Evolutionary conservation across 2,329 filamentous ascomycete species (phyloP).

Genomic region (Periconia sp.): DNA sequence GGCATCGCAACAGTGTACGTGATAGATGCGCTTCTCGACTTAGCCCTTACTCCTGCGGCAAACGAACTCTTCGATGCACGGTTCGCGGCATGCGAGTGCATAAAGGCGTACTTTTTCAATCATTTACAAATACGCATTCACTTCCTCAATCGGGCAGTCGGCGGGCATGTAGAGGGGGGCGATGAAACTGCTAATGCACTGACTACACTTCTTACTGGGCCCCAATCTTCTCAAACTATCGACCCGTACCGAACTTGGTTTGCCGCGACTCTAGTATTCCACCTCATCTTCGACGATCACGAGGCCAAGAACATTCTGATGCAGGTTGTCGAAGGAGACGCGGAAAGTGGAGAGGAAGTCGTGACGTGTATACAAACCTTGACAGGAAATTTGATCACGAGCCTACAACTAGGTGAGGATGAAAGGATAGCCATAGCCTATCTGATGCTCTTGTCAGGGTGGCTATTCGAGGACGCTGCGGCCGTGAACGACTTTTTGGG

Average conservation of each 20-base stretch:
- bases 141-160: constrained; percentile 86
- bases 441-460: constrained; percentile 84
- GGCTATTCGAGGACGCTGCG: constrained; percentile 91
- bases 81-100: constrained; percentile 83
- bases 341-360: constrained; percentile 88
- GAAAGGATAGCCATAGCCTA: constrained; percentile 82
- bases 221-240: constrained; percentile 63
- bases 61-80: constrained; percentile 77
- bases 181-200: constrained; percentile 89
- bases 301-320: constrained; percentile 81
- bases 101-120: constrained; percentile 89
- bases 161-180: constrained; percentile 77
- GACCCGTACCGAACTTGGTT: constrained; percentile 94
- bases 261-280: constrained; percentile 83
- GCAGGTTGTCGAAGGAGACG: constrained; percentile 86
- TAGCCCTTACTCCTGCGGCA: constrained; percentile 73
- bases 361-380: constrained; percentile 92
- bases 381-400: constrained; percentile 82
- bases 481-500: constrained; percentile 91
- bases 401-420: constrained; percentile 77
- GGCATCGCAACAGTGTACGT: constrained; percentile 76
- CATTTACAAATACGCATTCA: constrained; percentile 83
- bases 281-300: constrained; percentile 80
- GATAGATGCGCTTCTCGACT: constrained; percentile 88
- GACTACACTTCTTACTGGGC: constrained; percentile 76